Evolutionary conservation across 148 eudicot genomes (phyloP), one percentile per base, ranked within the genome.

Genomic region (Beta vulgaris): DNA sequence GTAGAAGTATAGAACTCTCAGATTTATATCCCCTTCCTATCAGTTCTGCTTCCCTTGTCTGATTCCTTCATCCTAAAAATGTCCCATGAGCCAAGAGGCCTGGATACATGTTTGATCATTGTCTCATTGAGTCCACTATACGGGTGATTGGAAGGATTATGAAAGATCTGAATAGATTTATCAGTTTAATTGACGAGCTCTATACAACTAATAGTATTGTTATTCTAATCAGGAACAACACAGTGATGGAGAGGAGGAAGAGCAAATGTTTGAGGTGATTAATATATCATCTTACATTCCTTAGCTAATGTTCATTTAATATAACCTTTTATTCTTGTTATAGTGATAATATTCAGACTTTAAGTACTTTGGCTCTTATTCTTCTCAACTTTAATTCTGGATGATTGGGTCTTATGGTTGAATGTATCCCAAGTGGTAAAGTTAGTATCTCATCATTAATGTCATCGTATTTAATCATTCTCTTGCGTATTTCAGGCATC

Each of bases 401-500:
- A 42, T 6, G 51, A 16, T 42, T n/a, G 61, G 37, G 23, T 60
- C 63, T 60, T 69, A n/a, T 62, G 8, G 73, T 37, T 44, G 16
- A 46, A 51, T 53, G 15, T 55, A 15, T n/a, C n/a, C n/a, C n/a
- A n/a, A n/a, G n/a, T n/a, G n/a, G n/a, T n/a, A n/a, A 12, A n/a
- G 44, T 69, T 21, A 28, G 39, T 48, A 14, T n/a, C 62, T 42
- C 57, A 10, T 69, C 71, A 51, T 13, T 1, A 39, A 62, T 62
- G 28, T 23, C 34, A 15, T 25, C 42, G 71, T 62, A 49, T n/a
- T 59, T 25, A 39, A 37, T 44, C 37, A 26, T 23, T 55, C 29
- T 64, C 21, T 42, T 54, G 29, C 35, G 36, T 71, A 6, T 76
- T 75, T 57, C 83, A 80, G 83, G 75, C 39, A 34, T 44, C 79